A percentile compares a stretch with the other conserved stretches of the same genome.
Evolutionary conservation across 2,329 filamentous ascomycete genomes (phyloP).

Genomic region (Fusarium pilosicola): DNA sequence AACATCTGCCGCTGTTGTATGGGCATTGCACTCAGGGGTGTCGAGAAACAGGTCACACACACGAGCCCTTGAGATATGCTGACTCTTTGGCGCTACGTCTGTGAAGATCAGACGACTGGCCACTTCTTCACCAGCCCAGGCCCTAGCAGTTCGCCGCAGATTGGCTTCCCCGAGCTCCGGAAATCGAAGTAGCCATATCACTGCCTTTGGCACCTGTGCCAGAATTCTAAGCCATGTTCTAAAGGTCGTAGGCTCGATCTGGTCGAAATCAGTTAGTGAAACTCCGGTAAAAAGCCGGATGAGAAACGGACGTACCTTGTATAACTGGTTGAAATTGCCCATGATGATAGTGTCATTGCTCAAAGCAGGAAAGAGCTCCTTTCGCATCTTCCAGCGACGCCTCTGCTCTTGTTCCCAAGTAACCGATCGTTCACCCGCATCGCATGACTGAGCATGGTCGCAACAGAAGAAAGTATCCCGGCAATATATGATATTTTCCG

Average conservation of each 20-base stretch:
- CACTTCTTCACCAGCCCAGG: slow-evolving; percentile 87
- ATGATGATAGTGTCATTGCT: slow-evolving; percentile 88
- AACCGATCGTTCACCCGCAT: slow-evolving; percentile 71
- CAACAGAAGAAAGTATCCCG: slow-evolving; percentile 98
- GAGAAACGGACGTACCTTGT: slow-evolving; percentile 75
- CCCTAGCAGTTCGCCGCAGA: slow-evolving; percentile 78
- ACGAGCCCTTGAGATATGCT: slow-evolving; percentile 91
- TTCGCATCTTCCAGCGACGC: slow-evolving; percentile 90
- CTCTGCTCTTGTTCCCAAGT: slow-evolving; percentile 87
- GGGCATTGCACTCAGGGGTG: slow-evolving; percentile 97
- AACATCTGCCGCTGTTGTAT: slow-evolving; percentile 96
- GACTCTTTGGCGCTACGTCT: slow-evolving; percentile 93
- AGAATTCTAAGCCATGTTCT: slow-evolving; percentile 95
- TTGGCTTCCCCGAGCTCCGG: slow-evolving; percentile 92
- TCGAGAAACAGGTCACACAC: slow-evolving; percentile 96
- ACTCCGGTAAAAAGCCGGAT: not conserved
- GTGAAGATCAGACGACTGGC: slow-evolving; percentile 92
- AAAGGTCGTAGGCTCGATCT: slow-evolving; percentile 98
- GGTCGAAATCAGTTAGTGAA: slow-evolving; percentile 8
- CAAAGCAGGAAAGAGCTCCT: slow-evolving; percentile 86
- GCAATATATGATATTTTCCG: slow-evolving; percentile 95
- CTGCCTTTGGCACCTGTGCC: slow-evolving; percentile 82
- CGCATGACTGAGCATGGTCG: slow-evolving; percentile 92
- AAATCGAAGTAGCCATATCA: slow-evolving; percentile 96
- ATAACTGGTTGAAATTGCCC: slow-evolving; percentile 98